Percentiles rank a stretch among this genome's conserved stretches.
Evolutionary conservation across 495 filamentous ascomycete genomes (phyloP).

Genomic region (Chaetomium cochliodes): DNA sequence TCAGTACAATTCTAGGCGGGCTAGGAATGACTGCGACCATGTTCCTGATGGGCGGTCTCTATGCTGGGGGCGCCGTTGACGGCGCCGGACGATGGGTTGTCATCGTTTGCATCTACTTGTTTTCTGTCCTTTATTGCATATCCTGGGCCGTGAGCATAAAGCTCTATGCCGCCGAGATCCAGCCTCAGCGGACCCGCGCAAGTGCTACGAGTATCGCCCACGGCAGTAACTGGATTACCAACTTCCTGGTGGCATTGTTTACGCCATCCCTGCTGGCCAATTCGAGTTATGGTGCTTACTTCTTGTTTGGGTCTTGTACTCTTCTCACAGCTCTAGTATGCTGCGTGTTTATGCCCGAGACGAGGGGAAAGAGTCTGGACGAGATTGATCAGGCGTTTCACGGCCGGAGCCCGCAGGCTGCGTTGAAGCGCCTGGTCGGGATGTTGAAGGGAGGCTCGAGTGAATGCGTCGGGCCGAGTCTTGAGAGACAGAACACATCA

Average conservation of each 20-base stretch:
- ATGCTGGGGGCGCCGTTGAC: background rate
- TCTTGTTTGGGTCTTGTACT: background rate
- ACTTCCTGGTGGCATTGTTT: background rate
- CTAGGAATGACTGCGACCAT: background rate
- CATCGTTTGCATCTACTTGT: background rate
- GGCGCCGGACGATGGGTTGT: background rate
- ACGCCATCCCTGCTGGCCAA: background rate
- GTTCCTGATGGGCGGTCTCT: background rate
- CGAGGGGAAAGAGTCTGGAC: background rate
- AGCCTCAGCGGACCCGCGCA: background rate
- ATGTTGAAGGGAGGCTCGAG: too few relatives aligned
- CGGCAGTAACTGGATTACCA: background rate
- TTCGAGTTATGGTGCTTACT: background rate
- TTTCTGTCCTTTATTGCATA: background rate
- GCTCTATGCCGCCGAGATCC: conserved; percentile 1
- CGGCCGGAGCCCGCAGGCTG: background rate
- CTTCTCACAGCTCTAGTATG: background rate
- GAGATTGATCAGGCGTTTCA: background rate
- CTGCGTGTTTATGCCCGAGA: conserved; percentile 1
- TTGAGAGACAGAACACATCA: too few relatives aligned
- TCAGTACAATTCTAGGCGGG: background rate
- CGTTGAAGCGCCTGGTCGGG: too few relatives aligned
- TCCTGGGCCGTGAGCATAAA: background rate
- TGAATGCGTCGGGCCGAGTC: too few relatives aligned
- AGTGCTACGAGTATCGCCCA: background rate